Conservation (phyloP, 805 yeast genomes). For the Teunomyces kruisii region DNA sequence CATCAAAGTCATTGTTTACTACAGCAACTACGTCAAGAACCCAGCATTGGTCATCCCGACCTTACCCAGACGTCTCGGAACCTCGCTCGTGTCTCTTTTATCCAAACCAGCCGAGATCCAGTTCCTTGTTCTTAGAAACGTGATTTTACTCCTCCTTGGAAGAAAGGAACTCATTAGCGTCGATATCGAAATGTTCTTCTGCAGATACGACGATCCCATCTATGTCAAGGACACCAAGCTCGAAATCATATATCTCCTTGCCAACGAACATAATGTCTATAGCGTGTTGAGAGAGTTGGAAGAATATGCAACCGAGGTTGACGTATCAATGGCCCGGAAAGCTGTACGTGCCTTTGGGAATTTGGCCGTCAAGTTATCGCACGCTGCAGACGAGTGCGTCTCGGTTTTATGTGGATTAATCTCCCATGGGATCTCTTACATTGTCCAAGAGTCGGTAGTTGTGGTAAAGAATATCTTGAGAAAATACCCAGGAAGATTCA, state of each 20-base stretch:
- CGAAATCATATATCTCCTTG: conserved; percentile 79
- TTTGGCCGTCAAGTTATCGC: conserved; percentile 72
- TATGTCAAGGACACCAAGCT: conserved; percentile 88
- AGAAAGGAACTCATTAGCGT: conserved; percentile 57
- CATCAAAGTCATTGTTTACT: conserved; percentile 67
- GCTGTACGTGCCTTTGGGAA: conserved; percentile 90
- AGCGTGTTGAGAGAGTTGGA: conserved; percentile 71
- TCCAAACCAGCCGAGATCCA: conserved; percentile 81
- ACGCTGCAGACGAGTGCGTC: conserved; percentile 64
- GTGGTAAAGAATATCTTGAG: conserved; percentile 77
- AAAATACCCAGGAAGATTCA: conserved; percentile 63
- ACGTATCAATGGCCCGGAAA: conserved; percentile 80
- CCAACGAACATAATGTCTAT: conserved; percentile 60
- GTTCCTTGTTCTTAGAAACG: conserved; percentile 78
- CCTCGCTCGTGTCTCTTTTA: conserved; percentile 65
- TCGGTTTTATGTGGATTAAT: conserved; percentile 58
- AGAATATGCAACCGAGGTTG: conserved; percentile 86
- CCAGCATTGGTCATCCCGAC: conserved; percentile 56
- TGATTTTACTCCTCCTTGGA: conserved; percentile 68
- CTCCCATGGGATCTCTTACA: conserved; percentile 64
- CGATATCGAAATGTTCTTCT: conserved; percentile 79
- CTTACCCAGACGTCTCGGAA: conserved; percentile 59
- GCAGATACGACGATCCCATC: conserved; percentile 80
- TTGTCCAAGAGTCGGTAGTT: conserved; percentile 76
- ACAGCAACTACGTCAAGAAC: conserved; percentile 65